phyloP scores from a whole-genome alignment of 345 rosid genomes.

The Rubroshorea leprosula region DNA sequence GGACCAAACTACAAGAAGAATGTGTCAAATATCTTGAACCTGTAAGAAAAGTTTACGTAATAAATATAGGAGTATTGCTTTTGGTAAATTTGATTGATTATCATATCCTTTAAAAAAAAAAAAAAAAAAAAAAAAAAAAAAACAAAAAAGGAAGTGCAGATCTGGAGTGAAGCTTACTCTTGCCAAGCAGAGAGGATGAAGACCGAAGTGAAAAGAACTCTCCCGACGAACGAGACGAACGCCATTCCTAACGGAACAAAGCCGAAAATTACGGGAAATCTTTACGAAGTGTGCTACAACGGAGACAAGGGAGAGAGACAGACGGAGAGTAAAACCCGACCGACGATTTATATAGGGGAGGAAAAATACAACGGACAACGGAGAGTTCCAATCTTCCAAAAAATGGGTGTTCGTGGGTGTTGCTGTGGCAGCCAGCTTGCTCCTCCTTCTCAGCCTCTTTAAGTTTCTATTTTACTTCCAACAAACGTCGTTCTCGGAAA shows the following conservation, averaged over 20 bases:
- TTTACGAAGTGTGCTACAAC: slow-evolving; percentile 1
- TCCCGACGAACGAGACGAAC: slow-evolving; percentile 47
- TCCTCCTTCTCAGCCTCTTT: too few species aligned
- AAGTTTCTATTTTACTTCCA: too few species aligned
- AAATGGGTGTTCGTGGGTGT: too few species aligned
- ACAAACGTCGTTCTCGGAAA: too few species aligned
- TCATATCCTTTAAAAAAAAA: too few species aligned
- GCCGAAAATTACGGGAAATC: neutral
- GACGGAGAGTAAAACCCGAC: neutral
- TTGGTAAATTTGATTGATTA: neutral
- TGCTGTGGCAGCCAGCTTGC: too few species aligned
- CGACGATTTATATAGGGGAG: slow-evolving; percentile 19
- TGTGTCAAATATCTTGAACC: neutral
- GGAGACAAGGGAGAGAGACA: slow-evolving; percentile 10
- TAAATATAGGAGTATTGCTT: neutral
- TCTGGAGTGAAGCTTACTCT: slow-evolving; percentile 42
- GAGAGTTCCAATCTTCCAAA: too few species aligned
- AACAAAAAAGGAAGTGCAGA: slow-evolving; percentile 14
- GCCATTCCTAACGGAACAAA: slow-evolving; percentile 21
- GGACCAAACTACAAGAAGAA: neutral
- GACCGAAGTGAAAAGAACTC: slow-evolving; percentile 63
- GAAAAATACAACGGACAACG: neutral
- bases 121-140: too few species aligned
- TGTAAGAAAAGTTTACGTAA: neutral
- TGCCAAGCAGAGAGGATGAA: slow-evolving; percentile 75